Percentiles rank a stretch among this genome's conserved stretches.
Evolutionary conservation across 2,329 filamentous ascomycete species (phyloP).

Genomic region (Zymoseptoria ardabiliae): DNA sequence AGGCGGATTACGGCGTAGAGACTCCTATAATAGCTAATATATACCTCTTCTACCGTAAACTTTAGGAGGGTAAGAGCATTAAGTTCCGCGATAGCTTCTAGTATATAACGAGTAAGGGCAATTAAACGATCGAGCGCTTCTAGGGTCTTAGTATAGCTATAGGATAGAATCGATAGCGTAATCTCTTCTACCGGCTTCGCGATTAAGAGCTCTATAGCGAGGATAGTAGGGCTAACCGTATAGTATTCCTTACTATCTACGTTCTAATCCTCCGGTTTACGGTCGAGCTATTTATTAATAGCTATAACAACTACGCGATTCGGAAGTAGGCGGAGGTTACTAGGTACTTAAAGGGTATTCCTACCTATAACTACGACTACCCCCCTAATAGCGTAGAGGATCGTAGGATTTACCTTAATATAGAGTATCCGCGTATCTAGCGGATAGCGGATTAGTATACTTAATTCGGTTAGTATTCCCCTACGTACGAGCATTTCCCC

Average conservation of each 20-base stretch:
- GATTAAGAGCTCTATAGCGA: not conserved
- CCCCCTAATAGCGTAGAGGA: not conserved
- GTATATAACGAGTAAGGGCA: no score
- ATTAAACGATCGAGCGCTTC: no score
- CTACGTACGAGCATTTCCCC: no score
- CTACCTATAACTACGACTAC: not conserved
- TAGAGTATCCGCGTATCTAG: not conserved
- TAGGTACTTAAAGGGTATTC: not conserved
- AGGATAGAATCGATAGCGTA: no score
- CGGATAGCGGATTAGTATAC: no score
- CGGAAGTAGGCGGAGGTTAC: not conserved
- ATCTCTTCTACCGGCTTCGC: not conserved
- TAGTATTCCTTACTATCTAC: not conserved
- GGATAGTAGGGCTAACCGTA: not conserved
- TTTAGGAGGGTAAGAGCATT: no score
- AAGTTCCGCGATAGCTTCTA: no score
- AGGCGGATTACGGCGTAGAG: no score
- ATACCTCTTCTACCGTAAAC: no score
- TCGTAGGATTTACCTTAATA: not conserved
- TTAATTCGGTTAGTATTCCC: no score
- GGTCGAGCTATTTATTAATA: not conserved
- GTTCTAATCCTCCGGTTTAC: not conserved
- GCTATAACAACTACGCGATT: not conserved
- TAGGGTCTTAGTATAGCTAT: no score
- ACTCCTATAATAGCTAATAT: no score